A percentile compares a stretch with the other conserved stretches of the same genome.
Evolutionary conservation across 208 protist genomes (phyloP).

Genomic region (Trypanosoma lewisi): DNA sequence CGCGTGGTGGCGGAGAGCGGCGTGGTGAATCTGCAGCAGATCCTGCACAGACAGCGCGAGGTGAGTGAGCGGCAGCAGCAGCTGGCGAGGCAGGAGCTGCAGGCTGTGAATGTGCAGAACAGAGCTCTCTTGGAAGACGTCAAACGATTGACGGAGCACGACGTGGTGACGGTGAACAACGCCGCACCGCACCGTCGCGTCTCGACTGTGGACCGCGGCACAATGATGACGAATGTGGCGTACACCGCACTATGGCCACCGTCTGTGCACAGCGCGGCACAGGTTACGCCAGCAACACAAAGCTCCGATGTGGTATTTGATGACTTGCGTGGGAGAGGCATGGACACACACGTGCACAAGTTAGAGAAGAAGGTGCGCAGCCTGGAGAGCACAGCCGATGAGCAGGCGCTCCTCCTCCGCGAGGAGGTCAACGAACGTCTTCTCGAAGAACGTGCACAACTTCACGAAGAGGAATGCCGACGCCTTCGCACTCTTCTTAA

Average conservation of each 20-base stretch:
- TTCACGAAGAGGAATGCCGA: conserved; percentile 4
- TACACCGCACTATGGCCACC: neutral
- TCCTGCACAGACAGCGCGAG: conserved; percentile 9
- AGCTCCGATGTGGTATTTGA: no score
- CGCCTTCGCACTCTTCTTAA: conserved; percentile 4
- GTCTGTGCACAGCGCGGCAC: neutral
- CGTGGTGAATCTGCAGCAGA: conserved; percentile 9
- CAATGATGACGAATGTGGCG: conserved; percentile 11
- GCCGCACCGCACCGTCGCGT: neutral
- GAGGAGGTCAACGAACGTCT: conserved; percentile 12
- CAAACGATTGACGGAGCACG: conserved; percentile 14
- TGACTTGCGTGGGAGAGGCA: neutral
- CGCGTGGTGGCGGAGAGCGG: conserved; percentile 4
- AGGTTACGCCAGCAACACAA: neutral
- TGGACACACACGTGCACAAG: neutral
- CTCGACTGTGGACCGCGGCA: conserved; percentile 12
- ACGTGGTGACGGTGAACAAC: neutral
- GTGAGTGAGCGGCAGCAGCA: conserved; percentile 4
- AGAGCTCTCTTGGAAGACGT: conserved; percentile 25
- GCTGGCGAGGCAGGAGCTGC: conserved; percentile 18
- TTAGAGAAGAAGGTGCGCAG: neutral
- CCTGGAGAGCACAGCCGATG: neutral
- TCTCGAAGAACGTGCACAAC: conserved; percentile 12
- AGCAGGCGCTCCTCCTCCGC: neutral
- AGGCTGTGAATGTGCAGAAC: conserved; percentile 29